These are phyloP conservation scores for Hypoxylon sp. DNA, from an alignment of 2,329 filamentous ascomycete species.

Conservation along the genomic window DNA sequence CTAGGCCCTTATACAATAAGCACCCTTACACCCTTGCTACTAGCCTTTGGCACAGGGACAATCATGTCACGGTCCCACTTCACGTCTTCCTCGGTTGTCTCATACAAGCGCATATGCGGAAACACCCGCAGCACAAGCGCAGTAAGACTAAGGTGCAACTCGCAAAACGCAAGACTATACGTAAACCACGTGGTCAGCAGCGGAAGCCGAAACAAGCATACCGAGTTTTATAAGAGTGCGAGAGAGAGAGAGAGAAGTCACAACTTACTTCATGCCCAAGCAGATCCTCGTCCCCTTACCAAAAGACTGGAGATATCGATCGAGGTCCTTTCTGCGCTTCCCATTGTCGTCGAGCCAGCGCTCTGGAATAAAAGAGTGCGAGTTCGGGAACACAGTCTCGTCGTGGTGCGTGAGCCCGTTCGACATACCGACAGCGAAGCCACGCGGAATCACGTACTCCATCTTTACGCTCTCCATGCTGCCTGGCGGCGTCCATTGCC, in stretches of 20 bases:
- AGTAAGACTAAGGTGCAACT: slow-evolving; percentile 50
- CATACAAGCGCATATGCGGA: slow-evolving; percentile 47
- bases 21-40: slow-evolving; percentile 41
- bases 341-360: slow-evolving; percentile 44
- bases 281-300: slow-evolving; percentile 48
- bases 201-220: not conserved
- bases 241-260: not conserved
- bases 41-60: slow-evolving; percentile 26
- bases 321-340: slow-evolving; percentile 29
- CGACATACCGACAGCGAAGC: slow-evolving; percentile 45
- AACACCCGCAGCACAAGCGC: slow-evolving; percentile 51
- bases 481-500: slow-evolving; percentile 7
- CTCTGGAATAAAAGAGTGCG: slow-evolving; percentile 46
- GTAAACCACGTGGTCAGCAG: slow-evolving; percentile 4
- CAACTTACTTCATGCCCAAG: slow-evolving; percentile 50
- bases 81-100: slow-evolving; percentile 50
- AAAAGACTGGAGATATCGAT: slow-evolving; percentile 43
- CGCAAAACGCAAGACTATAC: slow-evolving; percentile 52
- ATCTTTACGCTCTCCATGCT: slow-evolving; percentile 2
- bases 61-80: slow-evolving; percentile 44
- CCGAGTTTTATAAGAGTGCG: not conserved
- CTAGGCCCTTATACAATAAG: slow-evolving; percentile 25
- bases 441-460: slow-evolving; percentile 45
- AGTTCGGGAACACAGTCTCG: slow-evolving; percentile 44
- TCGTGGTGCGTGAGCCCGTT: slow-evolving; percentile 42